Conservation (phyloP, 257 asterid genomes). For the Primulina eburnea region DNA sequence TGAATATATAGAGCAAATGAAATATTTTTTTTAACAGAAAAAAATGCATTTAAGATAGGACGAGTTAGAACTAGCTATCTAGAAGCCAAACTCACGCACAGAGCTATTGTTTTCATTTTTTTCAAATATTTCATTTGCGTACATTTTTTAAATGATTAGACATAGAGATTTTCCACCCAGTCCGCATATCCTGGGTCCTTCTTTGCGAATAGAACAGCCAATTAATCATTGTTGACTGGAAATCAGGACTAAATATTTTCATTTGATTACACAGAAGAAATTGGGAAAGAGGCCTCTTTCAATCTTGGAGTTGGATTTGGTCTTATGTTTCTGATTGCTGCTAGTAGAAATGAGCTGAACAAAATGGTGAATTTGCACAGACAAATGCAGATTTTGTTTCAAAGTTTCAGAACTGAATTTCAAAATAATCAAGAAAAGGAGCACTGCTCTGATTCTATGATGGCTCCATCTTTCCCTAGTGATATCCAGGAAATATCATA, state of each 20-base stretch:
- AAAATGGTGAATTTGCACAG: conserved; percentile 45
- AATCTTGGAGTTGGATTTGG: conserved; percentile 63
- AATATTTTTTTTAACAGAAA: no score
- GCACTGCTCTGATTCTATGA: conserved; percentile 28
- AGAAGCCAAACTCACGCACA: neutral
- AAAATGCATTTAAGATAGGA: no score
- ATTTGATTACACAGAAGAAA: conserved; percentile 23
- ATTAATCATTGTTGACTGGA: neutral
- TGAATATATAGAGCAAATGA: no score
- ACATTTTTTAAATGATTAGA: no score
- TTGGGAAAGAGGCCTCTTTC: conserved; percentile 41
- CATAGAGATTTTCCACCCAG: no score
- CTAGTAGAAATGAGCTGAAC: conserved; percentile 46
- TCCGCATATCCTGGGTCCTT: no score
- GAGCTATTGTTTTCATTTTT: no score
- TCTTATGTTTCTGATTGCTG: conserved; percentile 47
- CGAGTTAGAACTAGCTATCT: no score
- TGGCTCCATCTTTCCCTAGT: conserved; percentile 23
- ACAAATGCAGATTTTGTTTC: conserved; percentile 45
- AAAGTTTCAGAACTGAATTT: conserved; percentile 33
- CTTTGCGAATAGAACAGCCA: neutral
- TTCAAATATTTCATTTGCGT: no score
- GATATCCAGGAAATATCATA: conserved; percentile 21
- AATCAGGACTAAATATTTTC: conserved; percentile 5
- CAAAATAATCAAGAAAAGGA: conserved; percentile 24